Percentiles rank a stretch among this genome's conserved stretches.
phyloP scores from a whole-genome alignment of 352 stramenopile genomes.

The Globisporangium paroecandrum region DNA sequence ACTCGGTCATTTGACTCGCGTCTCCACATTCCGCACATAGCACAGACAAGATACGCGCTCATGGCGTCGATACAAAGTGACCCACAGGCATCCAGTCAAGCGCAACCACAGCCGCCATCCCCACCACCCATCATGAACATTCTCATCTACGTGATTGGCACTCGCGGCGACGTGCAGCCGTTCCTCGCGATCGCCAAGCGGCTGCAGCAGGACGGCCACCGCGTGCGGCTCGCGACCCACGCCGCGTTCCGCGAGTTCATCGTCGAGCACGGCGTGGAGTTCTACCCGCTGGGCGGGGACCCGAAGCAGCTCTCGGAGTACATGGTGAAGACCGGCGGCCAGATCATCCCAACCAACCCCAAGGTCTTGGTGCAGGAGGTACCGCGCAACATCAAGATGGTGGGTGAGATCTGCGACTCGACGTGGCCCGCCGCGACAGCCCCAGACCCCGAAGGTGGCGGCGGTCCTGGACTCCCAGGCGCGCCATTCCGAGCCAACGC shows the following conservation, averaged over 20 bases:
- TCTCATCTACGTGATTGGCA: conserved; percentile 89
- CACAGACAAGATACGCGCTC: background rate
- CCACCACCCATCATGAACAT: conserved; percentile 46
- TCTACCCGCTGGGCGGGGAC: conserved; percentile 74
- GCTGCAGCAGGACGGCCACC: conserved; percentile 82
- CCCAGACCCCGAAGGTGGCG: conserved; percentile 70
- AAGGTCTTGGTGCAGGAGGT: conserved; percentile 66
- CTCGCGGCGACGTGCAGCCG: conserved; percentile 83
- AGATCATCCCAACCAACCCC: conserved; percentile 65
- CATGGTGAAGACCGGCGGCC: conserved; percentile 89
- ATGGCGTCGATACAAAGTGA: background rate
- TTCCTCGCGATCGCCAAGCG: conserved; percentile 85
- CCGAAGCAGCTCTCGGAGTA: conserved; percentile 82
- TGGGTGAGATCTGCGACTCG: conserved; percentile 84
- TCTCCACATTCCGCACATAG: background rate
- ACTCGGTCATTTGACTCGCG: background rate
- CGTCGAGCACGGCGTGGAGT: conserved; percentile 63
- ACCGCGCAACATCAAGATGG: conserved; percentile 86
- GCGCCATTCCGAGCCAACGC: conserved; percentile 83
- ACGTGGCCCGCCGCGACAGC: conserved; percentile 87
- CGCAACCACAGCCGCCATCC: too few relatives aligned
- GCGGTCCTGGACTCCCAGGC: conserved; percentile 38
- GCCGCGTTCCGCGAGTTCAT: conserved; percentile 85
- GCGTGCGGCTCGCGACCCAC: conserved; percentile 90
- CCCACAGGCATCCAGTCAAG: too few relatives aligned